Evolutionary conservation across 192 early-diverging fungal genomes (phyloP).

Genomic region (Backusella morwellensis): DNA sequence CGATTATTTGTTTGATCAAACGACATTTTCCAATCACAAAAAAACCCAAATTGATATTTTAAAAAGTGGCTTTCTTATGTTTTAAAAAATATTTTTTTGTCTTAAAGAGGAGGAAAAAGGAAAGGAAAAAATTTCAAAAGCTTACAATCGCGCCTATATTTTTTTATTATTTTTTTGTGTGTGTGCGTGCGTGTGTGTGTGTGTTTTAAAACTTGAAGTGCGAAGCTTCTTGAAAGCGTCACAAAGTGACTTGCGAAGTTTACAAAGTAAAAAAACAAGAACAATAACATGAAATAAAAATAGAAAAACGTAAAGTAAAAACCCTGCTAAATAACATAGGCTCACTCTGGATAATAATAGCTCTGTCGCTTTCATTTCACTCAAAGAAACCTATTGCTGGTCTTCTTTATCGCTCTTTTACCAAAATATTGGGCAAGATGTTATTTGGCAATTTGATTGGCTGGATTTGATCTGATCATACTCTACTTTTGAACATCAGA

Average conservation of each 20-base stretch:
- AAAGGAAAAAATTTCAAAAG: background rate
- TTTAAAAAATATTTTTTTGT: background rate
- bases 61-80: background rate
- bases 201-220: background rate
- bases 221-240: background rate
- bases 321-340: too few species aligned
- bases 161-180: constrained; percentile 1
- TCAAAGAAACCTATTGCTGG: too few species aligned
- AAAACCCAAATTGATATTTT: background rate
- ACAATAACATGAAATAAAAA: too few species aligned
- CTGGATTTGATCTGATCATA: too few species aligned
- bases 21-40: constrained; percentile 3
- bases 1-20: constrained; percentile 16
- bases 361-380: too few species aligned
- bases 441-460: too few species aligned
- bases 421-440: too few species aligned
- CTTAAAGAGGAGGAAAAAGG: background rate
- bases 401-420: too few species aligned
- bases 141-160: constrained; percentile 5
- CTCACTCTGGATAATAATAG: too few species aligned
- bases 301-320: background rate
- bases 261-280: background rate
- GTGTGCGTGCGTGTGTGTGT: background rate
- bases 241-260: background rate
- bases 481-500: too few species aligned